These are phyloP conservation scores for Beauveria rudraprayagi DNA, from an alignment of 2,329 filamentous ascomycete species.

Conservation along the genomic window DNA sequence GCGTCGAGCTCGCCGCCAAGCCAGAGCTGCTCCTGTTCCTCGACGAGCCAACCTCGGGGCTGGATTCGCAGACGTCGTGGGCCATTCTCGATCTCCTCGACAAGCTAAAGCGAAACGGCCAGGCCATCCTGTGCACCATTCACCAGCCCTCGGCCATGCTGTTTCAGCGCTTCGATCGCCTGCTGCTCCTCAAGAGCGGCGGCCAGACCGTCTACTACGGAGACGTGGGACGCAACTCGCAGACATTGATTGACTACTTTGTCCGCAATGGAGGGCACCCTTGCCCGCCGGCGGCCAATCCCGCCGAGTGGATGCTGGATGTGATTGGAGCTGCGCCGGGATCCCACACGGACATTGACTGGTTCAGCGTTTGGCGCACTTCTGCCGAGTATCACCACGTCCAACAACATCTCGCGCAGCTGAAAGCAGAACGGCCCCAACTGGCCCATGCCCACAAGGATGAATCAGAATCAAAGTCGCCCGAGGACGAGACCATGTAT, in stretches of 20 bases:
- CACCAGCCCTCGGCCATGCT: conserved; percentile 36
- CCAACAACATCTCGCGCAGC: conserved; percentile 47
- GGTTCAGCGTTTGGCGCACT: conserved; percentile 54
- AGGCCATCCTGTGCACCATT: conserved; percentile 31
- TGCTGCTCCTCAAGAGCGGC: conserved; percentile 69
- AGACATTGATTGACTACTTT: conserved; percentile 64
- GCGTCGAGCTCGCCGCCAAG: conserved; percentile 80
- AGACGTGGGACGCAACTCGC: conserved; percentile 64
- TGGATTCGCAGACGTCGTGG: conserved; percentile 51
- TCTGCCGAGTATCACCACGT: conserved; percentile 49
- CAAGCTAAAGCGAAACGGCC: too few relatives aligned
- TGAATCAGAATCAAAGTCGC: conserved; percentile 17
- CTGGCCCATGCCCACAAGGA: conserved; percentile 12
- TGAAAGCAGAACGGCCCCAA: conserved; percentile 40
- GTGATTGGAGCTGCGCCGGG: conserved; percentile 57
- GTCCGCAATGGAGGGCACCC: conserved; percentile 58
- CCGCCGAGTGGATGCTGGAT: conserved; percentile 72
- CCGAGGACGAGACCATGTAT: conserved; percentile 40
- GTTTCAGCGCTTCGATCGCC: conserved; percentile 56
- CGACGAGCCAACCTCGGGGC: conserved; percentile 70
- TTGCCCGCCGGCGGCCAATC: conserved; percentile 64
- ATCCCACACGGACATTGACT: conserved; percentile 53
- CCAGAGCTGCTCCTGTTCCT: conserved; percentile 69
- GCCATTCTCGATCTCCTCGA: too few relatives aligned
- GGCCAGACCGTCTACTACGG: conserved; percentile 78